phyloP scores from a whole-genome alignment of 345 rosid genomes.

The Angophora floribunda region DNA sequence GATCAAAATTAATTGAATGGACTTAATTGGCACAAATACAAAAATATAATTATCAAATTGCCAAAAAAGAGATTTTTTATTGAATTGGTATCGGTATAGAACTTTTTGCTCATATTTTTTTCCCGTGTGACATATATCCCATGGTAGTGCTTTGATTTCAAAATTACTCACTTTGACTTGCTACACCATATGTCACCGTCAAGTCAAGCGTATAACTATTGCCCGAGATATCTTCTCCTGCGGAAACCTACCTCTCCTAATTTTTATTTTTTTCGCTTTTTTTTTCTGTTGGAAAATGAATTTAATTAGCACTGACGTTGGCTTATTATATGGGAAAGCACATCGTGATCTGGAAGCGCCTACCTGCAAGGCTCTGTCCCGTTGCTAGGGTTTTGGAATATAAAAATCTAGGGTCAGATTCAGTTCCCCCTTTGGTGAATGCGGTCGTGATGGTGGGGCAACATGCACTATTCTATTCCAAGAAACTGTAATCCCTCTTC shows the following conservation, averaged over 20 bases:
- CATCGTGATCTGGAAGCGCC: neutral
- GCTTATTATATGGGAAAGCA: neutral
- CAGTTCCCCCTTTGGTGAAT: neutral
- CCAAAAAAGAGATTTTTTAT: too few relatives aligned
- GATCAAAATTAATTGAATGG: fast-evolving
- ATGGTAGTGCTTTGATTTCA: neutral
- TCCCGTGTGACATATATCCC: neutral
- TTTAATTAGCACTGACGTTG: neutral
- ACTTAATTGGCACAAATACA: neutral
- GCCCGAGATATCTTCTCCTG: neutral
- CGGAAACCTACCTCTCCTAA: neutral
- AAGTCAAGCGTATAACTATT: neutral
- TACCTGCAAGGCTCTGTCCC: neutral
- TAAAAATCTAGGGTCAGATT: neutral
- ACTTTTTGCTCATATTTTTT: too few relatives aligned
- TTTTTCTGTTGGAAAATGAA: neutral
- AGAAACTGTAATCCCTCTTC: neutral
- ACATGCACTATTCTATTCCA: neutral
- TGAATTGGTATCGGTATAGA: too few relatives aligned
- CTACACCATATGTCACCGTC: neutral
- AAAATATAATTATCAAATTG: too few relatives aligned
- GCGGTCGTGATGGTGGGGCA: neutral
- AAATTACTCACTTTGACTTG: neutral
- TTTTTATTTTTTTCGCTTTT: neutral
- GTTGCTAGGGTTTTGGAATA: neutral